Evolutionary conservation across 169 alveolate genomes (phyloP).

Genomic region (Eimeria zaria): DNA sequence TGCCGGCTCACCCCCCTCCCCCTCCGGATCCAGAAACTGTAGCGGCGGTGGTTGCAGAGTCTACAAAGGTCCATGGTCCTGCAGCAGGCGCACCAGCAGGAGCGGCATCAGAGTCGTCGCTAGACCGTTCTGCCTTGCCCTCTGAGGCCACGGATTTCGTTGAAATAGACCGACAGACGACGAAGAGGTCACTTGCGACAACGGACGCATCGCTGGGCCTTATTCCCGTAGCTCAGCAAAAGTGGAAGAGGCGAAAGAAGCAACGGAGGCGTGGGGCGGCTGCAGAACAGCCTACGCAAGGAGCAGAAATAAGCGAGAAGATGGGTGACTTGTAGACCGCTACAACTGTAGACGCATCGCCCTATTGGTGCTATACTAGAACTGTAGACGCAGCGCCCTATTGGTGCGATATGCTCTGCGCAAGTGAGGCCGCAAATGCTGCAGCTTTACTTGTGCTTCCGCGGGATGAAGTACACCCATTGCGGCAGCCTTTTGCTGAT

Average conservation of each 20-base stretch:
- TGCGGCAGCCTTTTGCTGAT: not conserved
- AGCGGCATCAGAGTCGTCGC: not conserved
- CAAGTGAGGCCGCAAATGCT: not conserved
- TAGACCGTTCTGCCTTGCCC: conserved; percentile 8
- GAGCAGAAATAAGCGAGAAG: not conserved
- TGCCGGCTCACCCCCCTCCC: conserved; percentile 73
- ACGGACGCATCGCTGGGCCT: conserved; percentile 25
- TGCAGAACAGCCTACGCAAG: conserved; percentile 4
- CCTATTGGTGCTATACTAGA: too few relatives aligned
- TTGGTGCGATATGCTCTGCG: not conserved
- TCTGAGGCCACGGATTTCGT: not conserved
- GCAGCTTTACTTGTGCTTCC: not conserved
- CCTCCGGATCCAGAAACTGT: conserved; percentile 66
- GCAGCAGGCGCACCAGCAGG: conserved; percentile 24
- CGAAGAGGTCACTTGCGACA: not conserved
- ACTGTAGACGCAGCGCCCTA: not conserved
- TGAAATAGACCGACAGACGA: not conserved
- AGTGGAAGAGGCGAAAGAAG: conserved; percentile 64
- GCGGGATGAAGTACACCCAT: not conserved
- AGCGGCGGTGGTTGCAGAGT: conserved; percentile 24
- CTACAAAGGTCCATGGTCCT: not conserved
- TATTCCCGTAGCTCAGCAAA: conserved; percentile 55
- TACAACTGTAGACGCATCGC: not conserved
- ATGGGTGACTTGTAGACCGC: not conserved
- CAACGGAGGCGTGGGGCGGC: conserved; percentile 25